A percentile compares a stretch with the other conserved stretches of the same genome.
phyloP scores from a whole-genome alignment of 2,329 filamentous ascomycete species.

The Phoma herbarum region DNA sequence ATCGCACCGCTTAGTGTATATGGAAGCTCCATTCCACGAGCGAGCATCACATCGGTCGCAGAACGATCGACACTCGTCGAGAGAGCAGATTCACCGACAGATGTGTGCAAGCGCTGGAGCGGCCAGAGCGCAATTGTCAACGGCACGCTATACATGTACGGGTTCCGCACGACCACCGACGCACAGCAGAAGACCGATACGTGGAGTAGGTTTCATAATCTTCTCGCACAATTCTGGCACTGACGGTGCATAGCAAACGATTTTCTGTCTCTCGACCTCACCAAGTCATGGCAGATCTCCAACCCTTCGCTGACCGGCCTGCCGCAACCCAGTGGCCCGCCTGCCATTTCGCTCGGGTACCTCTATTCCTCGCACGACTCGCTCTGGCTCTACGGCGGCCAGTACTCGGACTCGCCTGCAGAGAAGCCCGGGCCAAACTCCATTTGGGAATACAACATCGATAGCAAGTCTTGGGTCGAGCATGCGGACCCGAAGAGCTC shows the following conservation, averaged over 20 bases:
- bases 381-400: constrained; percentile 77
- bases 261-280: constrained; percentile 76
- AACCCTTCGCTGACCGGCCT: constrained; percentile 70
- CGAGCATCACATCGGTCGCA: constrained; percentile 28
- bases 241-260: constrained; percentile 60
- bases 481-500: constrained; percentile 69
- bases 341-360: constrained; percentile 75
- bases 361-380: constrained; percentile 77
- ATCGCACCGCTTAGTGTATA: constrained; percentile 38
- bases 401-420: constrained; percentile 72
- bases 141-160: constrained; percentile 79
- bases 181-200: constrained; percentile 68
- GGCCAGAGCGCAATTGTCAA: constrained; percentile 70
- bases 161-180: constrained; percentile 69
- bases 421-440: constrained; percentile 67
- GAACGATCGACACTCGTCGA: constrained; percentile 30
- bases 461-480: constrained; percentile 68
- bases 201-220: constrained; percentile 68
- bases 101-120: constrained; percentile 51
- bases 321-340: constrained; percentile 72
- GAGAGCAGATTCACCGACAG: constrained; percentile 43
- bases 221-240: not conserved
- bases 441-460: constrained; percentile 75
- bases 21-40: constrained; percentile 37
- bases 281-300: constrained; percentile 73